Conservation (phyloP, 106 monocot genomes). For the Dendrobium huoshanense region DNA sequence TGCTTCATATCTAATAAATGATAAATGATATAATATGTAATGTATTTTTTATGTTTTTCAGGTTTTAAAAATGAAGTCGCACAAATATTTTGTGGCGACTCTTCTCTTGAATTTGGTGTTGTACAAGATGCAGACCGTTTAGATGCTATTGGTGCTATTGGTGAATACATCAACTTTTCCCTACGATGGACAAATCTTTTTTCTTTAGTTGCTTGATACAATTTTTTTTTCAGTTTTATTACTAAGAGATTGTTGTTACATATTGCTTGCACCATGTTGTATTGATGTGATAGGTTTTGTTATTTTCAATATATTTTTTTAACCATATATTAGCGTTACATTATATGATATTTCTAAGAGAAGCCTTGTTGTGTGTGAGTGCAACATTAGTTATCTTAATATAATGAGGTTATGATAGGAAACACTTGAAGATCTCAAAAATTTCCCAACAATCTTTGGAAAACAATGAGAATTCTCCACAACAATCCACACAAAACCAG, state of each 20-base stretch:
- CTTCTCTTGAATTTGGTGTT: constrained; percentile 56
- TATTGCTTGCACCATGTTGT: background rate
- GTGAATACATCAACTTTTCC: constrained; percentile 27
- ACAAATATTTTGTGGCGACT: constrained; percentile 11
- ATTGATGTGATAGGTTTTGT: no score
- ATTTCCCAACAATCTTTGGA: no score
- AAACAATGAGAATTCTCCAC: no score
- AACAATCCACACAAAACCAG: no score
- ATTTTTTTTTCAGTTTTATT: background rate
- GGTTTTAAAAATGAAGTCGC: constrained; percentile 92
- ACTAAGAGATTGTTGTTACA: background rate
- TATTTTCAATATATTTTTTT: no score
- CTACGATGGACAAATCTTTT: background rate
- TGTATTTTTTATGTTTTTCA: constrained; percentile 7
- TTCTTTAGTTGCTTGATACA: background rate
- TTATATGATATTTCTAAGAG: no score
- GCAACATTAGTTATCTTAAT: no score
- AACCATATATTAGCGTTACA: no score
- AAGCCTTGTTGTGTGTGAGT: no score
- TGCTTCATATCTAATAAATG: background rate
- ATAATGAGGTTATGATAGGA: no score
- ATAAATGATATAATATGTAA: constrained; percentile 2
- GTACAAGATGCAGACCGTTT: constrained; percentile 97
- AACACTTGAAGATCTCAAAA: no score
- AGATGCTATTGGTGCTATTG: constrained; percentile 98